phyloP scores from a whole-genome alignment of 2,329 filamentous ascomycete genomes.

The Cucurbitaria berberidis region DNA sequence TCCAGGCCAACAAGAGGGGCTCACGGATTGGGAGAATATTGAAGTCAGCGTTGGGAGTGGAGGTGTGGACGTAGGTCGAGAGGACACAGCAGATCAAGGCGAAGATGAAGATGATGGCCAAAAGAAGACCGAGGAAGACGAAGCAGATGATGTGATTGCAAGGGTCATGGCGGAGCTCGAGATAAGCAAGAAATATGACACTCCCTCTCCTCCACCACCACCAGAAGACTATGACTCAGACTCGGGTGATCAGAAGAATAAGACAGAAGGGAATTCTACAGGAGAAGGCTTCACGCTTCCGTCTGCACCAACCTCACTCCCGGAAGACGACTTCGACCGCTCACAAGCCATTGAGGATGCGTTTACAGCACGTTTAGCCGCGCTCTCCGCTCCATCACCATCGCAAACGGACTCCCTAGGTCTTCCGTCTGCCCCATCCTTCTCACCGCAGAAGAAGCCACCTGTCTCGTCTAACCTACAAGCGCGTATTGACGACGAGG shows the following conservation, averaged over 20 bases:
- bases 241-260: constrained; percentile 9
- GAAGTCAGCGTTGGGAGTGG: constrained; percentile 38
- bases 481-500: constrained; percentile 70
- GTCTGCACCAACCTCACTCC: constrained; percentile 50
- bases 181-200: constrained; percentile 49
- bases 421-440: constrained; percentile 56
- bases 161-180: constrained; percentile 55
- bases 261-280: constrained; percentile 8
- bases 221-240: constrained; percentile 21
- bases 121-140: constrained; percentile 43
- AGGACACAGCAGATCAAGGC: constrained; percentile 25
- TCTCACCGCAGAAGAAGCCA: constrained; percentile 48
- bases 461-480: constrained; percentile 43
- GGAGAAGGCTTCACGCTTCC: constrained; percentile 46
- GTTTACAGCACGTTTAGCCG: constrained; percentile 54
- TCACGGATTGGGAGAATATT: constrained; percentile 43
- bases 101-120: constrained; percentile 21
- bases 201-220: constrained; percentile 27
- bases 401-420: constrained; percentile 34
- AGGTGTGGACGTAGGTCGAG: constrained; percentile 24
- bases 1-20: constrained; percentile 15
- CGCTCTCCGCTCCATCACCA: constrained; percentile 50
- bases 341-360: constrained; percentile 51
- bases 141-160: constrained; percentile 56
- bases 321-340: constrained; percentile 33